These are phyloP conservation scores for Fusarium sp. DNA, from an alignment of 2,329 filamentous ascomycete species.

Conservation along the genomic window DNA sequence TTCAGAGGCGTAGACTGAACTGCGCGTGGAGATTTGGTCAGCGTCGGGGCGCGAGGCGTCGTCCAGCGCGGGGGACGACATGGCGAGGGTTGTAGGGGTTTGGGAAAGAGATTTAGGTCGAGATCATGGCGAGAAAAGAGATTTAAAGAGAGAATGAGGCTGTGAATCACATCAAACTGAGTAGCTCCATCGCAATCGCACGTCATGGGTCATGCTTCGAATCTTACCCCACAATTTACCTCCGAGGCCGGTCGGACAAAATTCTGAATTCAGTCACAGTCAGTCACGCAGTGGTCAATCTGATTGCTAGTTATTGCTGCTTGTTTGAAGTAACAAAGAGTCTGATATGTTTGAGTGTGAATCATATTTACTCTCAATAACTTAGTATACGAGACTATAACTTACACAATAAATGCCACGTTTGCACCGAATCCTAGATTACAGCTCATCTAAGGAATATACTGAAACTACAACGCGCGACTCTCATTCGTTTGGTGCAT, in stretches of 20 bases:
- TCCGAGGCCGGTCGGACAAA: constrained; percentile 34
- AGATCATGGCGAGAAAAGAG: constrained; percentile 23
- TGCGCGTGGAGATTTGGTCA: constrained; percentile 45
- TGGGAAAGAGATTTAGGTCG: not conserved
- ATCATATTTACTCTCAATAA: no score
- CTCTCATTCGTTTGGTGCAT: no score
- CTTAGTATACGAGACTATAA: no score
- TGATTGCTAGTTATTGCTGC: constrained; percentile 16
- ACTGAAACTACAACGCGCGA: no score
- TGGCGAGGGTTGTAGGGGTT: constrained; percentile 10
- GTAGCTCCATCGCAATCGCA: constrained; percentile 33
- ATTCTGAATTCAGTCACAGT: constrained; percentile 3
- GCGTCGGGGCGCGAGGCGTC: constrained; percentile 40
- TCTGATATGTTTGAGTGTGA: no score
- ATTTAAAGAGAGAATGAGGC: not conserved
- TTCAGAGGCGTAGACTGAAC: constrained; percentile 42
- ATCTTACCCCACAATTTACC: constrained; percentile 15
- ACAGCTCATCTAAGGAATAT: no score
- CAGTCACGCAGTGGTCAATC: not conserved
- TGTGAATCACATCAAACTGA: constrained; percentile 34
- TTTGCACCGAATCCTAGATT: no score
- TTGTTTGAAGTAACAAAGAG: no score
- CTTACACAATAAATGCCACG: no score
- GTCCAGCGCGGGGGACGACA: constrained; percentile 40
- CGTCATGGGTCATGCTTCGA: constrained; percentile 39